These are phyloP conservation scores for Talaromyces sp. DNA, from an alignment of 2,329 filamentous ascomycete genomes.

Conservation along the genomic window DNA sequence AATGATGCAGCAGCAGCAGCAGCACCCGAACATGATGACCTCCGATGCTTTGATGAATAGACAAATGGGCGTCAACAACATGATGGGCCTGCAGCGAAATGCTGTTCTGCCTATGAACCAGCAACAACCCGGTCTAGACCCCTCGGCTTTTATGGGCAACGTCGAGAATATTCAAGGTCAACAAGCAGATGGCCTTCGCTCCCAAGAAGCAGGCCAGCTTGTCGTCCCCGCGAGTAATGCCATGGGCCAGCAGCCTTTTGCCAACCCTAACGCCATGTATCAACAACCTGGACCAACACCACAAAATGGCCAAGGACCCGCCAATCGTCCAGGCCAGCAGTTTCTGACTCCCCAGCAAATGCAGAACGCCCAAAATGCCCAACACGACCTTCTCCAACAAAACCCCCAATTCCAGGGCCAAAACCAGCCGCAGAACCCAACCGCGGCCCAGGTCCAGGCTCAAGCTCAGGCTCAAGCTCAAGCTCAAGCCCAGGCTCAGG, in stretches of 20 bases:
- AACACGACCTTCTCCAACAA: conserved; percentile 35
- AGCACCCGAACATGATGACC: conserved; percentile 21
- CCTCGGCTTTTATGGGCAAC: conserved; percentile 36
- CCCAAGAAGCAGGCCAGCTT: conserved; percentile 55
- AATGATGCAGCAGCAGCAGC: conserved; percentile 18
- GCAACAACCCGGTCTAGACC: conserved; percentile 23
- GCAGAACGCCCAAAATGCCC: conserved; percentile 31
- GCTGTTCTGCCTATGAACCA: conserved; percentile 27
- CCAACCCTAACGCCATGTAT: conserved; percentile 37
- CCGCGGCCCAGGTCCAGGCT: conserved; percentile 23
- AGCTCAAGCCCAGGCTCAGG: conserved; percentile 31
- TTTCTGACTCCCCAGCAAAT: conserved; percentile 34
- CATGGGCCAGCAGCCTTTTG: conserved; percentile 31
- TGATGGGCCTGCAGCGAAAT: conserved; percentile 35
- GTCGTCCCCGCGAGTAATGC: conserved; percentile 61
- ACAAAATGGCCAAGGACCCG: conserved; percentile 34
- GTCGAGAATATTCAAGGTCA: conserved; percentile 54
- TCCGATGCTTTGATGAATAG: conserved; percentile 34
- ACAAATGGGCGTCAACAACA: conserved; percentile 35
- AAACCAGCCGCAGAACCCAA: conserved; percentile 7
- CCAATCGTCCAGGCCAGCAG: conserved; percentile 32
- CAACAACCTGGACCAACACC: conserved; percentile 26
- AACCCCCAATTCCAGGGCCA: conserved; percentile 28
- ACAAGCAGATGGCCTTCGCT: conserved; percentile 56
- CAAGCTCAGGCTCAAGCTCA: conserved; percentile 36